Conservation (phyloP, 768 basidiomycete species). For the Scleroderma bovista region DNA sequence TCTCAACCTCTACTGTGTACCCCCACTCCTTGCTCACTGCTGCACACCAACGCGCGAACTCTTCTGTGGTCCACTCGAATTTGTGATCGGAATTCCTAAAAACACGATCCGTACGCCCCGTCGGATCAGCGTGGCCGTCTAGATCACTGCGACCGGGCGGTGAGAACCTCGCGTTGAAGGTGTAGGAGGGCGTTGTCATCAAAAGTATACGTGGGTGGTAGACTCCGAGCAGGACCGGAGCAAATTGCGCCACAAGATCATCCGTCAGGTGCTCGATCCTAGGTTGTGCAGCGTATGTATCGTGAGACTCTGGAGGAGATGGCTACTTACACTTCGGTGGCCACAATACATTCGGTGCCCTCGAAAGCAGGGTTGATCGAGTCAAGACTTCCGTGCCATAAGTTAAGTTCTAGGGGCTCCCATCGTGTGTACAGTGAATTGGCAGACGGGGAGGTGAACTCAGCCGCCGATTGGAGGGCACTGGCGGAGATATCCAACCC, state of each 20-base stretch:
- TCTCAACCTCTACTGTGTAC: slow-evolving; percentile 55
- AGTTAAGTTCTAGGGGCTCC: slow-evolving; percentile 57
- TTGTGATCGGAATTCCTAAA: slow-evolving; percentile 85
- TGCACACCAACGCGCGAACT: slow-evolving; percentile 64
- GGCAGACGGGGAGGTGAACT: slow-evolving; percentile 38
- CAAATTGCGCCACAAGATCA: slow-evolving; percentile 53
- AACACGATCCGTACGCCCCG: slow-evolving; percentile 61
- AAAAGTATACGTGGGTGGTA: slow-evolving; percentile 74
- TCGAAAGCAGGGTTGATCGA: slow-evolving; percentile 60
- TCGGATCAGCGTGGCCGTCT: slow-evolving; percentile 66
- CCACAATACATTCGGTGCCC: slow-evolving; percentile 64
- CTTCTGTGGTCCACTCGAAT: slow-evolving; percentile 81
- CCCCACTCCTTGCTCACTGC: slow-evolving; percentile 60
- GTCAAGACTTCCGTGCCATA: slow-evolving; percentile 77
- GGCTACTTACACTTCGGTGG: slow-evolving; percentile 81
- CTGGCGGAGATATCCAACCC: slow-evolving; percentile 62
- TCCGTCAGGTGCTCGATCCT: slow-evolving; percentile 79
- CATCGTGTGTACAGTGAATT: slow-evolving; percentile 46
- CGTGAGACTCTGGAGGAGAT: background rate
- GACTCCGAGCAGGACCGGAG: slow-evolving; percentile 66
- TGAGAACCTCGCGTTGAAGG: slow-evolving; percentile 73
- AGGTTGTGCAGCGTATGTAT: background rate
- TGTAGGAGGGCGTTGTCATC: slow-evolving; percentile 82
- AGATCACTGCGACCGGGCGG: slow-evolving; percentile 42
- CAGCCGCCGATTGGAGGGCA: slow-evolving; percentile 51